Conservation (phyloP, 495 filamentous ascomycete species). For the Parmelia sp. region DNA sequence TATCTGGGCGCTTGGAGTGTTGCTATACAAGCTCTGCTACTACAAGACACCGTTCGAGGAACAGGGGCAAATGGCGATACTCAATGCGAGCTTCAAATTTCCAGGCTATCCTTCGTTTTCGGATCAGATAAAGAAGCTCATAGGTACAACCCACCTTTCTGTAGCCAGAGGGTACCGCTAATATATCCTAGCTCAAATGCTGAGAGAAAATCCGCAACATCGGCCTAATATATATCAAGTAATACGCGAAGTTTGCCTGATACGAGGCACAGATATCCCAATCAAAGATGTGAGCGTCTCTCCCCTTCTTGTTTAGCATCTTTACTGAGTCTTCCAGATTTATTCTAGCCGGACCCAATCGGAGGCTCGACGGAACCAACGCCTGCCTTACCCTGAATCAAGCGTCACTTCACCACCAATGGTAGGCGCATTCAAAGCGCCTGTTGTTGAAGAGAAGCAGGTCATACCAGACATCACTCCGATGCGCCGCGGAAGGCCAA, state of each 20-base stretch:
- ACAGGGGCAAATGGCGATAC: conserved; percentile 93
- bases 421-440: conserved; percentile 63
- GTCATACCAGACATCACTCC: conserved; percentile 85
- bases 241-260: conserved; percentile 72
- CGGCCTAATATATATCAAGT: conserved; percentile 94
- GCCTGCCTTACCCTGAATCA: conserved; percentile 50
- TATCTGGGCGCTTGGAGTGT: conserved; percentile 93
- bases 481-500: conserved; percentile 84
- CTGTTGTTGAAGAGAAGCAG: conserved; percentile 57
- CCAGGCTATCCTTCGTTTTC: conserved; percentile 84
- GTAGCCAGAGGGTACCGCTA: conserved; percentile 7
- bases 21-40: conserved; percentile 97
- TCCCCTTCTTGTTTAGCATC: not conserved
- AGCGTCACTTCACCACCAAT: conserved; percentile 51
- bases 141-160: conserved; percentile 54
- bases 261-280: conserved; percentile 83
- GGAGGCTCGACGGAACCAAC: conserved; percentile 54
- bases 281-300: conserved; percentile 74
- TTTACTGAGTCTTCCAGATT: conserved; percentile 51
- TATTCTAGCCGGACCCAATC: conserved; percentile 67
- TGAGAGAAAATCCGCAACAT: conserved; percentile 72
- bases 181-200: conserved; percentile 67
- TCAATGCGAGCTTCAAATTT: conserved; percentile 93
- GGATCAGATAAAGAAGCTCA: conserved; percentile 81
- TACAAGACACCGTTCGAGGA: conserved; percentile 99